These are phyloP conservation scores for Aphanoascus verrucosus DNA, from an alignment of 2,329 filamentous ascomycete species.

Conservation along the genomic window DNA sequence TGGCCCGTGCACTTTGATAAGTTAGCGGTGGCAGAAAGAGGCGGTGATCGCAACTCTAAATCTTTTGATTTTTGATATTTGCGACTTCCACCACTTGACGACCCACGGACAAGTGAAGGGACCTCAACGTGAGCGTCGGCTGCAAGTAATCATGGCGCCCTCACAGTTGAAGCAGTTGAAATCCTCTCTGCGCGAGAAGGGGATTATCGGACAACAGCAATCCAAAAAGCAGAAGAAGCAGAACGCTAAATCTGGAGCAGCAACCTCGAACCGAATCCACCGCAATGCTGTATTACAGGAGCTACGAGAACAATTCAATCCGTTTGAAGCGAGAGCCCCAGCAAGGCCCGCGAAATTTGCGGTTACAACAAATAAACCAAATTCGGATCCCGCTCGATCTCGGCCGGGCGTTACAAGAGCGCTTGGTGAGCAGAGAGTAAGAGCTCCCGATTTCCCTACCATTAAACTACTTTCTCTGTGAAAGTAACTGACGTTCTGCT, in stretches of 20 bases:
- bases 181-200: conserved; percentile 76
- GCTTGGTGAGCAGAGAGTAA: conserved; percentile 70
- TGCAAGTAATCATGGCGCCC: conserved; percentile 59
- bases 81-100: not conserved
- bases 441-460: conserved; percentile 19
- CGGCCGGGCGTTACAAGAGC: conserved; percentile 78
- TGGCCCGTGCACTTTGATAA: conserved; percentile 14
- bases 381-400: conserved; percentile 49
- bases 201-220: conserved; percentile 79
- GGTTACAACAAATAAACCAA: conserved; percentile 54
- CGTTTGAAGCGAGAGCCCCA: conserved; percentile 83
- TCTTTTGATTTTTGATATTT: not conserved
- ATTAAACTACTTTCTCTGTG: conserved; percentile 3
- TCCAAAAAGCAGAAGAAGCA: conserved; percentile 90
- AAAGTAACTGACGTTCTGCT: not conserved
- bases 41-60: conserved; percentile 30
- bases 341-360: conserved; percentile 73
- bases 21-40: conserved; percentile 20
- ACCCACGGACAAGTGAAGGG: not conserved
- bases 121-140: not conserved
- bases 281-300: conserved; percentile 66
- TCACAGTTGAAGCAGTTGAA: conserved; percentile 96
- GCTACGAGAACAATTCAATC: conserved; percentile 95
- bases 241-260: conserved; percentile 54
- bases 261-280: conserved; percentile 63